Percentiles rank a stretch among this genome's conserved stretches.
Conservation (phyloP, 2,329 filamentous ascomycete species). For the Macrophomina phaseolina region DNA sequence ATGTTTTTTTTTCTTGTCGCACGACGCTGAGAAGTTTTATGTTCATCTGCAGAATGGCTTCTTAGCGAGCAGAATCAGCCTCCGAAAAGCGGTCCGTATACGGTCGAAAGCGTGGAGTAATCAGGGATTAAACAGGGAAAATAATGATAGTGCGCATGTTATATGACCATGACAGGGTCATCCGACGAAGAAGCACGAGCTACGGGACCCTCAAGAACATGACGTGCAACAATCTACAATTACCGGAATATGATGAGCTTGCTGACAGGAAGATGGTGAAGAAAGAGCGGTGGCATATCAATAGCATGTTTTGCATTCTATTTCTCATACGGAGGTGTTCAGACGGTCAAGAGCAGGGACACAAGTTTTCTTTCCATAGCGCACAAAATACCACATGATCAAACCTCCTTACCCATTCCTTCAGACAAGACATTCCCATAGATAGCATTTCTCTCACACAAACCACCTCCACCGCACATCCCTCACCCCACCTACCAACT, state of each 20-base stretch:
- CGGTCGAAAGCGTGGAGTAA: background rate
- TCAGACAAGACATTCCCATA: too few relatives aligned
- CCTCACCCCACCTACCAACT: constrained; percentile 20
- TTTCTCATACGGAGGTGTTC: too few relatives aligned
- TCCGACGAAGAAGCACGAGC: background rate
- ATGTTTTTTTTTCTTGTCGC: background rate
- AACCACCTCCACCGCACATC: constrained; percentile 28
- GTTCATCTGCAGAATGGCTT: constrained; percentile 15
- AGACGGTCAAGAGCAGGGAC: too few relatives aligned
- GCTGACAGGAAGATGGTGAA: too few relatives aligned
- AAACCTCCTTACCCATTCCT: too few relatives aligned
- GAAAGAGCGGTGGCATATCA: too few relatives aligned
- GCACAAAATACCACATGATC: background rate
- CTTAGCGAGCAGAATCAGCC: constrained; percentile 1
- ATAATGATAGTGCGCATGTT: background rate
- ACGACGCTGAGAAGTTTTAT: constrained; percentile 7
- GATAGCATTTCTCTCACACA: background rate
- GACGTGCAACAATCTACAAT: background rate
- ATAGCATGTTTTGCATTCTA: too few relatives aligned
- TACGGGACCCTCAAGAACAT: background rate
- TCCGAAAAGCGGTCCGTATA: constrained; percentile 3
- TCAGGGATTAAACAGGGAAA: background rate
- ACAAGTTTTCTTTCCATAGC: background rate
- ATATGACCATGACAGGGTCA: background rate
- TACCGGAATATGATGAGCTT: too few relatives aligned